Conservation (phyloP, 2,329 filamentous ascomycete genomes). For the Aaosphaeria arxii region DNA sequence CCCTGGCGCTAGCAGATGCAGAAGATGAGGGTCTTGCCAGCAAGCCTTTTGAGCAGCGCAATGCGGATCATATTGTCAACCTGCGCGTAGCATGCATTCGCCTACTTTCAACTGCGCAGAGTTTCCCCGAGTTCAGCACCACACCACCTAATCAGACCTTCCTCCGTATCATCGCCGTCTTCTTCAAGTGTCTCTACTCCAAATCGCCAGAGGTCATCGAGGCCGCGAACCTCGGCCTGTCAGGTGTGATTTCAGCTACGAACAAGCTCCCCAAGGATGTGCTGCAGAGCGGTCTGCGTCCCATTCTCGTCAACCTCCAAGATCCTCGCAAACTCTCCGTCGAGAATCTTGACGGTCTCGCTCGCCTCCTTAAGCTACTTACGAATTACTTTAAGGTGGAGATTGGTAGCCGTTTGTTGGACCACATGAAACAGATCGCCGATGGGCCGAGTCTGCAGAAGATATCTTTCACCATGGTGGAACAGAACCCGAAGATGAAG, state of each 20-base stretch:
- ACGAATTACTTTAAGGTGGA: conserved; percentile 99
- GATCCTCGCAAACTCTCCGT: conserved; percentile 88
- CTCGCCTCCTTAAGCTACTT: conserved; percentile 81
- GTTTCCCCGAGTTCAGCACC: conserved; percentile 86
- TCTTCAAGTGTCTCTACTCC: conserved; percentile 96
- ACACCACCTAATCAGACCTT: conserved; percentile 64
- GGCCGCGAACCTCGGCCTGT: conserved; percentile 86
- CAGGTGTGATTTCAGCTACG: conserved; percentile 81
- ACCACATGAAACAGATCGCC: conserved; percentile 89
- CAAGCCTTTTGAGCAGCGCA: conserved; percentile 85
- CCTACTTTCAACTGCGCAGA: conserved; percentile 88
- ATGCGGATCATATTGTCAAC: conserved; percentile 90
- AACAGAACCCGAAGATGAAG: conserved; percentile 90
- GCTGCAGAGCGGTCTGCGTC: conserved; percentile 86
- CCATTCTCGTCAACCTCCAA: conserved; percentile 94
- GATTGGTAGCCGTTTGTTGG: conserved; percentile 87
- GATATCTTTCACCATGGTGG: conserved; percentile 90
- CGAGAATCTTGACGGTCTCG: conserved; percentile 86
- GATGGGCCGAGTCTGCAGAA: conserved; percentile 78
- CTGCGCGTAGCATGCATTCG: conserved; percentile 91
- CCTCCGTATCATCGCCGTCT: conserved; percentile 76
- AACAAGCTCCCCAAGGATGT: conserved; percentile 94
- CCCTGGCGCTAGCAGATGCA: conserved; percentile 87
- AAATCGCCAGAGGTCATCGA: conserved; percentile 90
- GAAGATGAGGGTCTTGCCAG: conserved; percentile 87